A percentile compares a stretch with the other conserved stretches of the same genome.
phyloP scores from a whole-genome alignment of 139 green algal species.

The Chlorella sp. region DNA sequence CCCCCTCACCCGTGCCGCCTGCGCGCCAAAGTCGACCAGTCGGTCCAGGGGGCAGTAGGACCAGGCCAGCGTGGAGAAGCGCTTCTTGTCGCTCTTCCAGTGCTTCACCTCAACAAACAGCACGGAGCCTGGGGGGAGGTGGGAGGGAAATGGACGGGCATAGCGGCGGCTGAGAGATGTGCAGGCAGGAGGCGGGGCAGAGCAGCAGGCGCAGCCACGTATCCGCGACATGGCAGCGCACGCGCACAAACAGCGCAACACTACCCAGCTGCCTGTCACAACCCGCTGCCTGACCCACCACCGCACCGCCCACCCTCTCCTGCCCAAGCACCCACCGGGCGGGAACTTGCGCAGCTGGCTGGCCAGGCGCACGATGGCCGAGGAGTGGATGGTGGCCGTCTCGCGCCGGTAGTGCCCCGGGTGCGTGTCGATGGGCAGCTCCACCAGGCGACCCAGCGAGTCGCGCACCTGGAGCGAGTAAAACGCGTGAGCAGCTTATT shows the following conservation, averaged over 20 bases:
- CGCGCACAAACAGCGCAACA: neutral
- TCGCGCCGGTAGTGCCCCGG: constrained; percentile 42
- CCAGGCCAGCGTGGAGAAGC: constrained; percentile 50
- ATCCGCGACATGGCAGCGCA: neutral
- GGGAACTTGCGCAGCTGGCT: constrained; percentile 43
- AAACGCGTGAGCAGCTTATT: neutral
- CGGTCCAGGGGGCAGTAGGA: constrained; percentile 42
- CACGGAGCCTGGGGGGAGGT: constrained; percentile 27
- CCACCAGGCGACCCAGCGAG: constrained; percentile 33
- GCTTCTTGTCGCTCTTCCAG: constrained; percentile 43
- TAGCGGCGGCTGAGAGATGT: neutral
- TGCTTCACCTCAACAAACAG: constrained; percentile 57
- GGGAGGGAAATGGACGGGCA: neutral
- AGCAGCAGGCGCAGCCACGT: neutral
- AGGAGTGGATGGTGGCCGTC: constrained; percentile 34
- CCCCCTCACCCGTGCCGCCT: constrained; percentile 4
- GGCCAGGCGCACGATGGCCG: constrained; percentile 36
- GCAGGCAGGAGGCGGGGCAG: neutral
- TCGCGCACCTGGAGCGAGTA: constrained; percentile 21
- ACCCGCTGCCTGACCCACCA: neutral
- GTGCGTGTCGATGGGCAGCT: constrained; percentile 48
- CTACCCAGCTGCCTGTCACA: too few relatives aligned
- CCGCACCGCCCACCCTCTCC: neutral
- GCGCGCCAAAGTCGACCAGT: constrained; percentile 33
- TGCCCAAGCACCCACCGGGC: constrained; percentile 21